phyloP scores from a whole-genome alignment of 768 basidiomycete genomes.

The Phylloporus sp. region DNA sequence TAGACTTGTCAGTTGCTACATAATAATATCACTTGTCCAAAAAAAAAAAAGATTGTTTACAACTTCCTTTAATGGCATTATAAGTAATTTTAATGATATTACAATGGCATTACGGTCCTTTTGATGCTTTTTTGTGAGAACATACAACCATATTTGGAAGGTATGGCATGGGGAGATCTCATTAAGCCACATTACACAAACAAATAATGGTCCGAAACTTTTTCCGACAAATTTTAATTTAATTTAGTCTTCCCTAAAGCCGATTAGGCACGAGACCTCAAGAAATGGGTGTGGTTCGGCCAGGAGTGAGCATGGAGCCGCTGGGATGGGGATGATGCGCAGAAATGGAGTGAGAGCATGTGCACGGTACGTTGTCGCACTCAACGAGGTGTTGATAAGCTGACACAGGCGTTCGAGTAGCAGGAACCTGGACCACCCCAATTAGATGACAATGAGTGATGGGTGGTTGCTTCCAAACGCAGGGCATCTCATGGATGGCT shows the following conservation, averaged over 20 bases:
- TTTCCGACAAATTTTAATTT: slow-evolving; percentile 26
- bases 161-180: too few relatives aligned
- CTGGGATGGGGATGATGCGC: slow-evolving; percentile 28
- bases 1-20: too few relatives aligned
- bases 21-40: too few relatives aligned
- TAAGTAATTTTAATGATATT: too few relatives aligned
- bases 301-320: slow-evolving; percentile 21
- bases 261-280: slow-evolving; percentile 24
- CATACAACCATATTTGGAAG: too few relatives aligned
- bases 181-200: too few relatives aligned
- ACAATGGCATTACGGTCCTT: too few relatives aligned
- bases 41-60: too few relatives aligned
- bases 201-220: too few relatives aligned
- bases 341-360: slow-evolving; percentile 44
- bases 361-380: slow-evolving; percentile 32
- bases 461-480: neutral
- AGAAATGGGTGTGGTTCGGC: slow-evolving; percentile 22
- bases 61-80: too few relatives aligned
- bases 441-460: slow-evolving; percentile 55
- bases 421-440: slow-evolving; percentile 32
- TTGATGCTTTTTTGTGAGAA: too few relatives aligned
- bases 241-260: too few relatives aligned
- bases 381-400: neutral
- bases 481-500: neutral
- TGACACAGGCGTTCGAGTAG: slow-evolving; percentile 11